Conservation (phyloP, 805 yeast species). For the Schwanniomyces sp. region DNA sequence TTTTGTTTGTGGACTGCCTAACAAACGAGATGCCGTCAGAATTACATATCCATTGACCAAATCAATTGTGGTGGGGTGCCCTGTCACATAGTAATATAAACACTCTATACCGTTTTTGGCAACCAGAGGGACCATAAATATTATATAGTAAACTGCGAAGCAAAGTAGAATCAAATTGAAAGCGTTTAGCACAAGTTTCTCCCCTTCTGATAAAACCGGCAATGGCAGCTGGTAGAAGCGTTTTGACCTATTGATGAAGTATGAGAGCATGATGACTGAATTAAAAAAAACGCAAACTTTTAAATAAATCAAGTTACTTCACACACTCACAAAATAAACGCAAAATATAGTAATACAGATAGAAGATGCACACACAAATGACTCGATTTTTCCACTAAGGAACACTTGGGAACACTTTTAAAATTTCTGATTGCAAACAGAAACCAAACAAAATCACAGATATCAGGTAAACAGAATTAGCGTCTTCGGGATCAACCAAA, state of each 20-base stretch:
- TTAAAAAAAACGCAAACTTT: too few relatives aligned
- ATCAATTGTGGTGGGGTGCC: constrained; percentile 8
- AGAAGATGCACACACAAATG: background rate
- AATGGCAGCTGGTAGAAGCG: constrained; percentile 21
- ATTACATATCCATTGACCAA: constrained; percentile 1
- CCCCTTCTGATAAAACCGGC: constrained; percentile 26
- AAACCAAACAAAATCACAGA: background rate
- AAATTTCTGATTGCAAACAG: background rate
- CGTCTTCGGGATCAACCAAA: background rate
- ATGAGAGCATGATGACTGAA: background rate
- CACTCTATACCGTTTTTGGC: constrained; percentile 9
- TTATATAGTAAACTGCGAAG: constrained; percentile 14
- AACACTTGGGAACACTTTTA: too few relatives aligned
- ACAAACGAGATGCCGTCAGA: background rate
- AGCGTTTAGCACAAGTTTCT: constrained; percentile 18
- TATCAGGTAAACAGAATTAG: background rate
- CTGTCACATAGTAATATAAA: constrained; percentile 17
- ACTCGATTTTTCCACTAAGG: too few relatives aligned
- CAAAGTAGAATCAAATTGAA: constrained; percentile 11
- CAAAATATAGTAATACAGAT: background rate
- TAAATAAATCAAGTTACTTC: too few relatives aligned
- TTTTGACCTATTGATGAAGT: background rate
- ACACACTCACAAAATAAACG: too few relatives aligned
- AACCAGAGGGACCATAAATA: constrained; percentile 10
- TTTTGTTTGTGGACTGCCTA: background rate